These are phyloP conservation scores for Mycosphaerella arachidis DNA, from an alignment of 2,329 filamentous ascomycete genomes.

Conservation along the genomic window DNA sequence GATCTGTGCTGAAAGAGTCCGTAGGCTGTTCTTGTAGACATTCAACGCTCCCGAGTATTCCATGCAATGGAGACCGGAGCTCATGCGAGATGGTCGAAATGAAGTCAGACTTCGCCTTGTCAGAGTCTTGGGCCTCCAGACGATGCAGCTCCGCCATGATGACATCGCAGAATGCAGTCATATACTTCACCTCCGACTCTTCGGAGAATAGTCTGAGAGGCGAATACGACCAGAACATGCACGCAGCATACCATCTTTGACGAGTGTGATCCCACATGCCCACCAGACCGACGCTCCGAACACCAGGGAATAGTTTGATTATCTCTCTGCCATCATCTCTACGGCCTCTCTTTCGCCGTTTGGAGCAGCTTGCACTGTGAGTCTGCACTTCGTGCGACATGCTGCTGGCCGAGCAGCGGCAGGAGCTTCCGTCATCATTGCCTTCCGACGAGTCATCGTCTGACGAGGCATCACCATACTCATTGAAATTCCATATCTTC, in stretches of 20 bases:
- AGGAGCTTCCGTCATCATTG: constrained; percentile 15
- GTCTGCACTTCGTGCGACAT: not conserved
- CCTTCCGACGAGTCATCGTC: constrained; percentile 26
- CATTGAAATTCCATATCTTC: constrained; percentile 34
- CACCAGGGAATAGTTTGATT: constrained; percentile 41
- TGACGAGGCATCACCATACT: constrained; percentile 24
- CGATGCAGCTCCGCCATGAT: constrained; percentile 40
- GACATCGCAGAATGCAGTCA: constrained; percentile 41
- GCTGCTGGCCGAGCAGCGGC: constrained; percentile 3
- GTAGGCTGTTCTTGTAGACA: constrained; percentile 44
- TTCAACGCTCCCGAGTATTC: constrained; percentile 48
- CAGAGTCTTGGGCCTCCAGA: constrained; percentile 37
- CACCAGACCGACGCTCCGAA: constrained; percentile 47
- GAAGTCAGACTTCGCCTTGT: constrained; percentile 50
- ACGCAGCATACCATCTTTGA: constrained; percentile 30
- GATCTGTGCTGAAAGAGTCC: constrained; percentile 37
- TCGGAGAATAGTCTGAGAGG: constrained; percentile 40
- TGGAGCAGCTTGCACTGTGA: constrained; percentile 14
- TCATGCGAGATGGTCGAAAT: constrained; percentile 52
- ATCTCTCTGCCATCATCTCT: constrained; percentile 28
- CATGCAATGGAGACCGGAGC: constrained; percentile 46
- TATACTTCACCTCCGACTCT: constrained; percentile 38
- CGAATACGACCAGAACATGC: constrained; percentile 45
- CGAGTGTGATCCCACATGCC: constrained; percentile 49
- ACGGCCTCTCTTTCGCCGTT: constrained; percentile 21